Base-by-base conservation (phyloP, 345 rosid genomes). In the Conringia planisiliqua region DNA sequence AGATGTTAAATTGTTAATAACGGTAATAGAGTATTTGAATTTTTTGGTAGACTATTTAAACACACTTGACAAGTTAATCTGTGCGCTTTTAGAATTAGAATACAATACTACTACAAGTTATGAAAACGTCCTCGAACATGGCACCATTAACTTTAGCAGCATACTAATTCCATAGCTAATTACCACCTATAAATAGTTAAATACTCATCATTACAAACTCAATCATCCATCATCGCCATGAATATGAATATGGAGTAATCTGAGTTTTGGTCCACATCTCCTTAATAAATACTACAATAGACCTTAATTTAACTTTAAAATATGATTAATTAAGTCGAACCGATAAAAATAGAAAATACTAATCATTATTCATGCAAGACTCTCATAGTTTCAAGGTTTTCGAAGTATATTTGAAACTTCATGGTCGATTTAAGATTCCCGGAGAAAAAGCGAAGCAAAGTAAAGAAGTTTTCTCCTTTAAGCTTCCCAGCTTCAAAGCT, bases 101-200 rank as follows among this genome's bases (percentile, higher is more conserved):
- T 29, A 38, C 7, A 39, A 36, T 14, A 14, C 10, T 46, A 14
- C 26, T 7, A 39, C 48, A 47, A 52, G 77, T 43, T 46, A 66
- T 26, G 39, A 11, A 65, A 66, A 73, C 65, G 77, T 64, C 77
- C 66, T 54, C 55, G 57, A 63, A 42, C 55, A 54, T 73, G 64
- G 46, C 9, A 52, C 44, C 77, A 20, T 54, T 17, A 29, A 62
- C 54, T 29, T 18, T 7, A 5, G n/a, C 61, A 48, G 10, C 8
- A 50, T 36, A 22, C 9, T 10, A 52, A 13, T 30, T 17, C 29
- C 38, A 3, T 30, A n/a, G n/a, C n/a, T n/a, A n/a, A n/a, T n/a
- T n/a, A n/a, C 14, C 16, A 38, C 36, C 7, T 9, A 17, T 22
- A 26, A 54, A 54, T 54, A 54, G n/a, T 26, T 8, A 50, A 50